Base-by-base conservation (phyloP, 2,329 filamentous ascomycete species). In the Exophiala alcalophila region DNA sequence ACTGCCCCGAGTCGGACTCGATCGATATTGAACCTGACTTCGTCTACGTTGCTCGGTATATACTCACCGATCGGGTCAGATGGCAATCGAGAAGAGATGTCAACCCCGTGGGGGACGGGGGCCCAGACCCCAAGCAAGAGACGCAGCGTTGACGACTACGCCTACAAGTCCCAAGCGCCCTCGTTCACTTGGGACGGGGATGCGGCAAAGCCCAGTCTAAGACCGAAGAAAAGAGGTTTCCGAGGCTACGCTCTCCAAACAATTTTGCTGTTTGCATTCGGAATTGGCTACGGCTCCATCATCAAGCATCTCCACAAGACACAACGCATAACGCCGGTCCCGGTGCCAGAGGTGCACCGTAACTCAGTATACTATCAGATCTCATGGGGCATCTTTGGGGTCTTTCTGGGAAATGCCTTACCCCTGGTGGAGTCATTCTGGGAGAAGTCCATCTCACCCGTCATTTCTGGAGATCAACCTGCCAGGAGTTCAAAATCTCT, bases 41-140 rank as follows among this genome's bases (percentile, higher is more conserved):
- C 86, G 7, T 90, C 88, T 2, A 95, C 92, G 0, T 77, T 98
- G 4, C 86, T 84, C 55, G 91, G 92, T 40, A 98, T 98, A 58
- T 98, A 94, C 70, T 82, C 81, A 8, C 81, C 80, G 5, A 78
- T 78, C 1, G 74, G 76, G 21, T 76, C 77, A 44, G 70, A 76
- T 30, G 65, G 51, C 66, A 75, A 53, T 64, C 71, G 58, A 46
- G 78, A 80, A 52, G 80, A 82, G 49, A 65, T 73, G 3, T 71
- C 74, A 41, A 89, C 84, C 8, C 87, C 87, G 2, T 92, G 84
- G 83, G 86, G 84, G 16, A 85, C 81, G 0, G 87, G 86, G 24
- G 78, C 84, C 21, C 78, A 86, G 60, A 86, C 84, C 0, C 86
- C 86, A 18, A 63, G 65, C 25, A 67, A 62, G 61, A 67, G 49